Evolutionary conservation across 768 basidiomycete genomes (phyloP).

Genomic region (Amanita rimosa): DNA sequence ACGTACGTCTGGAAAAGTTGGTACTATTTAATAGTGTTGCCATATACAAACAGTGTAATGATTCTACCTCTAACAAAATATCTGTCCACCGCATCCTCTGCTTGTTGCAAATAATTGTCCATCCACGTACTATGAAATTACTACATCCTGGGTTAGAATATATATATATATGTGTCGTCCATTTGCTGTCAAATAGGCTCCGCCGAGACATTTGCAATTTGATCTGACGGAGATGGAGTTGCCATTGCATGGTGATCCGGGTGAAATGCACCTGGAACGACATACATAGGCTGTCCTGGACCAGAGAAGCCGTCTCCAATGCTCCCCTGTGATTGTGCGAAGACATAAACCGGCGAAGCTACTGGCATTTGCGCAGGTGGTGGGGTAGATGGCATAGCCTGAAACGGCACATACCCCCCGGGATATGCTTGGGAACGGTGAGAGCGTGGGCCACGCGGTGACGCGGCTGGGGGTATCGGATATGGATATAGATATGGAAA

Average conservation of each 20-base stretch:
- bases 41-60: neutral
- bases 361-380: conserved; percentile 7
- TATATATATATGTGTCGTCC: neutral
- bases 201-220: neutral
- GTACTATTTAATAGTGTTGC: neutral
- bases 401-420: conserved; percentile 19
- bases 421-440: conserved; percentile 13
- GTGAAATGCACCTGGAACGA: neutral
- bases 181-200: neutral
- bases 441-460: conserved; percentile 13
- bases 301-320: neutral
- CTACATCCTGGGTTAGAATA: neutral
- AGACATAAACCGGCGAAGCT: conserved; percentile 17
- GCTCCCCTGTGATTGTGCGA: conserved; percentile 4
- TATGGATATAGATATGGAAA: conserved; percentile 19
- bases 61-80: no score
- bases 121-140: no score
- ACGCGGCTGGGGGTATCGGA: conserved; percentile 11
- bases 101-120: no score
- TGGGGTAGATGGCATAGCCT: conserved; percentile 13
- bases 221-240: neutral
- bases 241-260: neutral
- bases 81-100: no score
- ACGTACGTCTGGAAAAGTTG: neutral
- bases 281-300: conserved; percentile 6